These are phyloP conservation scores for Chalciporus sphaerocephalus DNA, from an alignment of 768 basidiomycete species.

Conservation along the genomic window DNA sequence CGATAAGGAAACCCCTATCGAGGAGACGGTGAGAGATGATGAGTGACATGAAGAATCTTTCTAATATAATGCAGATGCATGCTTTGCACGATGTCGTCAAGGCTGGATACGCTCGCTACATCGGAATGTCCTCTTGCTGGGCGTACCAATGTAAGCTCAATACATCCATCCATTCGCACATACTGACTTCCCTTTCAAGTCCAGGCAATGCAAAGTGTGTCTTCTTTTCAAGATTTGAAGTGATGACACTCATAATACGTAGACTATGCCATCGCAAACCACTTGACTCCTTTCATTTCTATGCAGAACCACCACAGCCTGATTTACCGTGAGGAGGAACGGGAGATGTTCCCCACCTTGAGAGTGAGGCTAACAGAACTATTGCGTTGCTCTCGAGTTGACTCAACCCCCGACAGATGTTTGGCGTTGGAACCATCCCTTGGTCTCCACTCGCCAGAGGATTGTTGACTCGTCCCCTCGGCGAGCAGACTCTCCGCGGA, in stretches of 20 bases:
- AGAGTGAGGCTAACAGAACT: constrained; percentile 13
- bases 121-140: constrained; percentile 42
- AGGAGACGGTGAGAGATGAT: constrained; percentile 33
- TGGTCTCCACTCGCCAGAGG: constrained; percentile 43
- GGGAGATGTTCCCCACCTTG: constrained; percentile 51
- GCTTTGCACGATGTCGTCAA: constrained; percentile 50
- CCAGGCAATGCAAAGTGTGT: constrained; percentile 39
- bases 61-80: constrained; percentile 35
- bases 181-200: constrained; percentile 20
- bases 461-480: constrained; percentile 31
- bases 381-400: neutral
- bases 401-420: constrained; percentile 18
- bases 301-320: constrained; percentile 63
- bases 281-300: constrained; percentile 52
- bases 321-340: constrained; percentile 58
- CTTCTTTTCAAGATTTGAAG: neutral
- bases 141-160: constrained; percentile 38
- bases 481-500: constrained; percentile 26
- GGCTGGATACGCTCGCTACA: constrained; percentile 45
- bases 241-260: neutral
- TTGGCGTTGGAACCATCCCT: constrained; percentile 43
- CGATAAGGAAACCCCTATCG: constrained; percentile 47
- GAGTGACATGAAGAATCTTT: neutral
- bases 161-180: neutral
- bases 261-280: constrained; percentile 41